These are phyloP conservation scores for Mortierella sp. DNA, from an alignment of 371 early-diverging fungal genomes.

Conservation along the genomic window DNA sequence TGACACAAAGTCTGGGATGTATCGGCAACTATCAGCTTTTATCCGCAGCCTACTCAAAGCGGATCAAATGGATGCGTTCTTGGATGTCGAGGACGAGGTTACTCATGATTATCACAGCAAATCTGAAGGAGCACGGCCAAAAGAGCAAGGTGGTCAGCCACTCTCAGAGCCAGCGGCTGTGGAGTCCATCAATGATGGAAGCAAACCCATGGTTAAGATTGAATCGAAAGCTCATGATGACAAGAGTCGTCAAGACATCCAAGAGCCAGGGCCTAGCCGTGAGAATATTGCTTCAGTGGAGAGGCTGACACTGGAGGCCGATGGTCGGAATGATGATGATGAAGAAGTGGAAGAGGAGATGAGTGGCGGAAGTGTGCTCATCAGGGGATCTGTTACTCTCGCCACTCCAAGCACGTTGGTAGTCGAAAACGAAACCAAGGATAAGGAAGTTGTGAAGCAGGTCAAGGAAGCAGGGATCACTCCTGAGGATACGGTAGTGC, in stretches of 20 bases:
- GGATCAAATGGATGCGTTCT: background rate
- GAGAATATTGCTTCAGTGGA: background rate
- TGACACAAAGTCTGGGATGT: background rate
- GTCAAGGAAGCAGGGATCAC: conserved; percentile 2
- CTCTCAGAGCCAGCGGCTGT: background rate
- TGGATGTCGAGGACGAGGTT: background rate
- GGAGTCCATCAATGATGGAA: background rate
- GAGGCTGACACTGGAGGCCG: background rate
- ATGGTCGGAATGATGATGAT: background rate
- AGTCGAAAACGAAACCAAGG: background rate
- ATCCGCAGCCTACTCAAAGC: background rate
- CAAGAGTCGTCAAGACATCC: background rate
- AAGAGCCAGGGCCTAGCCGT: background rate
- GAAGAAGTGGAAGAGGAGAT: conserved; percentile 21
- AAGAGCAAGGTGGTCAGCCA: background rate
- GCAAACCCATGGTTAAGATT: background rate
- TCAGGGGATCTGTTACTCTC: background rate
- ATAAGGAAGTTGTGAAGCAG: conserved; percentile 13
- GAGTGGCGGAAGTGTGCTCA: conserved; percentile 17
- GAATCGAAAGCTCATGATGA: background rate
- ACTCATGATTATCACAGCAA: background rate
- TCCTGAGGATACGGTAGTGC: no score
- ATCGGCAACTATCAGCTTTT: background rate
- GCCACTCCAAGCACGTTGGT: background rate
- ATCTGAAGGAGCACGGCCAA: background rate